Evolutionary conservation across 805 yeast species (phyloP), one percentile per base, ranked within the genome.

Genomic region (Candida ortonii): DNA sequence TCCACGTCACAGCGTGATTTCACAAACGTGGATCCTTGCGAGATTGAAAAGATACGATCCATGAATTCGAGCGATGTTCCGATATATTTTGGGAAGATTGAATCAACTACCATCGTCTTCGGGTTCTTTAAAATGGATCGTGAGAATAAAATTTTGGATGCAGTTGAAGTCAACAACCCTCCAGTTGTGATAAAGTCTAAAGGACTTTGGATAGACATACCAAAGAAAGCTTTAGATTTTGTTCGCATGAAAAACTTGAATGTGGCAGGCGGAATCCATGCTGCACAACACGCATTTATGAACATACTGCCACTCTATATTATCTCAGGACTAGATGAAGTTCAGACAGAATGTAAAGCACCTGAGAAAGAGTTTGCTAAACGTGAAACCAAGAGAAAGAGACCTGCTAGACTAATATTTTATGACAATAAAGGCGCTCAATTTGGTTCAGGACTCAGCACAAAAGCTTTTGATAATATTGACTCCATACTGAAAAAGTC

Each of bases 341-440:
- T 93, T 10, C 75, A 74, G 28, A 86, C 97, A 0, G 99, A 93
- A 58, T 93, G 99, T 59, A 93, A 93, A 52, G 97, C 97, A 0
- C 97, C 98, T 0, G 95, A 88, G 46, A 93, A 93, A 50, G 99
- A 93, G 54, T 85, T 90, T 67, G 85, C 96, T 1, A 70, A 71
- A 30, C 61, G 87, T 18, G 84, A 84, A 51, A 72, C 90, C 0
- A 59, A 61, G 12, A 64, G 98, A 25, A 75, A 73, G 37, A 64
- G 99, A 25, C 97, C 97, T 0, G 95, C 95, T 0, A 65, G 98
- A 34, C 62, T 93, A 31, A 77, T 89, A 1, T 84, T 93, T 47
- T 79, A 78, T 52, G 97, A 93, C 56, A 71, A 86, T 1, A 78
- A 80, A 50, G 96, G 95, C 8, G 95, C 95, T 1, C 69, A 69